These are phyloP conservation scores for Polyplosphaeria fusca DNA, from an alignment of 495 filamentous ascomycete species.

Conservation along the genomic window DNA sequence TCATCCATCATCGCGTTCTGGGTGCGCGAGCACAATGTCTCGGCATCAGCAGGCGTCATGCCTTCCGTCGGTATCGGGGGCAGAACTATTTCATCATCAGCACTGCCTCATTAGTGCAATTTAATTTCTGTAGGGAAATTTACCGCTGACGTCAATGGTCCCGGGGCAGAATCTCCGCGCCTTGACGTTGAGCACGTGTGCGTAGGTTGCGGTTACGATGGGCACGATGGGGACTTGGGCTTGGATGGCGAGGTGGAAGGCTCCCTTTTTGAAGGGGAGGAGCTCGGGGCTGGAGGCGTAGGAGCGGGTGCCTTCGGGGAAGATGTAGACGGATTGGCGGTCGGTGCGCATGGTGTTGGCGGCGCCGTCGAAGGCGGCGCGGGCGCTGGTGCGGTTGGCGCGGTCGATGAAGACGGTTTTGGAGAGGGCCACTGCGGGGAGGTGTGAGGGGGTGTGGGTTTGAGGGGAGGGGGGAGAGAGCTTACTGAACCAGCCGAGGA, in stretches of 20 bases:
- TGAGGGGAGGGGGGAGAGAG: neutral
- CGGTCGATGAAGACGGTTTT: slow-evolving; percentile 95
- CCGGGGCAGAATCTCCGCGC: slow-evolving; percentile 68
- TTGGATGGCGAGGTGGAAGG: slow-evolving; percentile 93
- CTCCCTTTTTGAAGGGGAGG: slow-evolving; percentile 95
- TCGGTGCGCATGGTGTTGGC: slow-evolving; percentile 70
- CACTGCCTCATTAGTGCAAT: neutral
- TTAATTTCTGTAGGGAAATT: neutral
- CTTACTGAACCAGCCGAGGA: slow-evolving; percentile 91
- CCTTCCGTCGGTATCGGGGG: slow-evolving; percentile 80
- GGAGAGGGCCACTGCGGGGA: slow-evolving; percentile 62
- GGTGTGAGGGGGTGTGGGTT: neutral
- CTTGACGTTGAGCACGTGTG: slow-evolving; percentile 71
- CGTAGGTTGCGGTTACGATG: slow-evolving; percentile 82
- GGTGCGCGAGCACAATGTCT: slow-evolving; percentile 66
- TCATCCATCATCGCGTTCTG: slow-evolving; percentile 78
- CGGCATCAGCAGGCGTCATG: slow-evolving; percentile 76
- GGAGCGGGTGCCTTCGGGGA: slow-evolving; percentile 80
- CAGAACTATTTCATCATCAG: slow-evolving; percentile 55
- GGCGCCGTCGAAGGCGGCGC: slow-evolving; percentile 79
- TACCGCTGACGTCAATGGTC: slow-evolving; percentile 73
- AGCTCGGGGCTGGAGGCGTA: slow-evolving; percentile 78
- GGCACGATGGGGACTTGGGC: slow-evolving; percentile 91
- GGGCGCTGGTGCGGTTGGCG: slow-evolving; percentile 72
- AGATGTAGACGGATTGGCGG: slow-evolving; percentile 85